Evolutionary conservation across 441 rosid genomes (phyloP).

Genomic region (Populus hybrid): DNA sequence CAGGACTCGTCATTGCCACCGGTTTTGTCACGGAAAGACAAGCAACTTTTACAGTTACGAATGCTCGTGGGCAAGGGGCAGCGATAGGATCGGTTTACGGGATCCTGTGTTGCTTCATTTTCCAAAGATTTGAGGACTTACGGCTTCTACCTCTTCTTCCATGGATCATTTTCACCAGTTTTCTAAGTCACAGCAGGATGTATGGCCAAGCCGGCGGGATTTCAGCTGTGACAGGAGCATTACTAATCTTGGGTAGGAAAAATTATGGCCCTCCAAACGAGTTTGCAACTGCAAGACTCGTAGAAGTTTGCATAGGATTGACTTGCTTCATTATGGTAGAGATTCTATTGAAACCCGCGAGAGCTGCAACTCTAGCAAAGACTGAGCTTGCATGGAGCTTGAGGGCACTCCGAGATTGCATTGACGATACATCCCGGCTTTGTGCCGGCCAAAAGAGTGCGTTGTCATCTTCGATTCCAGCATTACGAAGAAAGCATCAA

Average conservation of each 20-base stretch:
- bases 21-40: slow-evolving; percentile 60
- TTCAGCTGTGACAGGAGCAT: slow-evolving; percentile 62
- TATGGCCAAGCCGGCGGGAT: slow-evolving; percentile 70
- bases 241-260: slow-evolving; percentile 64
- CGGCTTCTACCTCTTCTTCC: slow-evolving; percentile 63
- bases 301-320: slow-evolving; percentile 63
- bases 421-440: slow-evolving; percentile 25
- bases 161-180: slow-evolving; percentile 60
- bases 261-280: slow-evolving; percentile 53
- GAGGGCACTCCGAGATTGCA: slow-evolving; percentile 31
- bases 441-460: slow-evolving; percentile 23
- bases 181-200: slow-evolving; percentile 67
- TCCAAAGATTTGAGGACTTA: slow-evolving; percentile 35
- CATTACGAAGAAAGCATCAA: slow-evolving; percentile 32
- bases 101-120: slow-evolving; percentile 51
- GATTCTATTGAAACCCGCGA: slow-evolving; percentile 39
- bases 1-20: slow-evolving; percentile 73
- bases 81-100: slow-evolving; percentile 83
- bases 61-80: slow-evolving; percentile 75
- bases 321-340: slow-evolving; percentile 53
- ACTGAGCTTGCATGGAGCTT: slow-evolving; percentile 44
- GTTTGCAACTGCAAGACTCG: slow-evolving; percentile 60
- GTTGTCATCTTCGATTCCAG: slow-evolving; percentile 22
- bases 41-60: slow-evolving; percentile 56
- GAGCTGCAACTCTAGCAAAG: slow-evolving; percentile 64